Evolutionary conservation across 176 grass and related monocot species (phyloP), one percentile per base, ranked within the genome.

Genomic region (Calamus simplicifolius): DNA sequence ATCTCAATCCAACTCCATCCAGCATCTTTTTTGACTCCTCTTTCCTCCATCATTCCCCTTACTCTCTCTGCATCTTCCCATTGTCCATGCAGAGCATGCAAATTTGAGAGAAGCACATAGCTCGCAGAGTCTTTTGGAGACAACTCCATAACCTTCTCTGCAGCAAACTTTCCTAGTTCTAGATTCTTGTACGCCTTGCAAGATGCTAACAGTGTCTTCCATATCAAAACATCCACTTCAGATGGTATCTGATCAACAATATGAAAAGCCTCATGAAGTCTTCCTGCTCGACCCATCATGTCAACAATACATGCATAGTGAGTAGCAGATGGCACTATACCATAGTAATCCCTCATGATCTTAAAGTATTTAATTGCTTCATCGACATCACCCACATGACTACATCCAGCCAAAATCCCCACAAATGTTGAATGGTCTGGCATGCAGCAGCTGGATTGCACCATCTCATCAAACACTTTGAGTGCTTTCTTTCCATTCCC

Each of bases 1-100:
- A 95, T 58, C 82, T 95, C 81, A 71, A 95, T 85, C 73, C 78
- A 89, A 76, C 90, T 95, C 43, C 66, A 60, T 51, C 82, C 90
- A 2, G 85, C 73, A 19, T 67, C 74, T 63, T 95, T 96, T 16
- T 74, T 72, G 67, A 82, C 75, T 70, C 87, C 83, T 25, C 53
- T 74, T 50, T 69, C 80, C 70, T 77, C 80, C 75, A 95, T 85
- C 51, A 54, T 60, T 49, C 19, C 77, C 43, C 85, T 63, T 57
- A 82, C 61, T 64, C 25, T 72, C 55, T 56, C 48, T 0, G 79
- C 79, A 0, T 89, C 66, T 3, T 63, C 17, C 89, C 89, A 95
- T 51, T 89, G 76, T 19, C 69, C 85, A 5, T 69, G 78, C 78
- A 85, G 82, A 4, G 89, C 75, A 5, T 95, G 77, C 50, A 89